phyloP scores from a whole-genome alignment of 441 rosid species.

The Raphanus hybrid region DNA sequence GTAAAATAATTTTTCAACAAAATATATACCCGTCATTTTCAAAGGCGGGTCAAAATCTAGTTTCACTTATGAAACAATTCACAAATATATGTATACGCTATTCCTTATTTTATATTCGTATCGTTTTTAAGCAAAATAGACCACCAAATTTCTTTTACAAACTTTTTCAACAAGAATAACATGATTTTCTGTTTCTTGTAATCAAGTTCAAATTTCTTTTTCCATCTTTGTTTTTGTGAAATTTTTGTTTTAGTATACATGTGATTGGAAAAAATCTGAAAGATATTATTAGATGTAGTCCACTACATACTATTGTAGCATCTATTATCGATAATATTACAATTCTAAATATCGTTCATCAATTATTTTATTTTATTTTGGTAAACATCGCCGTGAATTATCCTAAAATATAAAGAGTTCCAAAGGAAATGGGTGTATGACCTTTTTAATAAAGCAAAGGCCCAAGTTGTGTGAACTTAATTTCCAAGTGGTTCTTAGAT shows the following conservation, averaged over 20 bases:
- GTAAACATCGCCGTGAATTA: conserved; percentile 34
- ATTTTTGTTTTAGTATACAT: neutral
- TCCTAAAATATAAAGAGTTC: conserved; percentile 26
- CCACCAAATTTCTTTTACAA: too few relatives aligned
- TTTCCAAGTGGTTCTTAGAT: conserved; percentile 44
- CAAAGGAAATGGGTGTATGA: neutral
- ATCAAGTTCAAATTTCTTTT: neutral
- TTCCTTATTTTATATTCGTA: too few relatives aligned
- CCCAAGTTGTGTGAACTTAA: too few relatives aligned
- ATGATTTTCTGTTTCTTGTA: neutral
- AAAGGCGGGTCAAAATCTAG: too few relatives aligned
- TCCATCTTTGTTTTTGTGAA: neutral
- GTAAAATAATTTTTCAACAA: too few relatives aligned
- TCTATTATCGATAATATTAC: conserved; percentile 30
- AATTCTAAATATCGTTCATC: conserved; percentile 23
- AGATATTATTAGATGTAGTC: conserved; percentile 24
- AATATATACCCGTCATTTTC: too few relatives aligned
- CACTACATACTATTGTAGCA: conserved; percentile 22
- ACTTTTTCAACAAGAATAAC: too few relatives aligned
- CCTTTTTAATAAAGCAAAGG: too few relatives aligned
- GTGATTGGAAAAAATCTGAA: neutral
- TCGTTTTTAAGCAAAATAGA: too few relatives aligned
- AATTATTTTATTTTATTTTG: too few relatives aligned
- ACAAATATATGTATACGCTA: too few relatives aligned
- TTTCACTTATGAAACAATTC: too few relatives aligned